These are phyloP conservation scores for Apiosordaria backusii DNA, from an alignment of 495 filamentous ascomycete species.

Conservation along the genomic window DNA sequence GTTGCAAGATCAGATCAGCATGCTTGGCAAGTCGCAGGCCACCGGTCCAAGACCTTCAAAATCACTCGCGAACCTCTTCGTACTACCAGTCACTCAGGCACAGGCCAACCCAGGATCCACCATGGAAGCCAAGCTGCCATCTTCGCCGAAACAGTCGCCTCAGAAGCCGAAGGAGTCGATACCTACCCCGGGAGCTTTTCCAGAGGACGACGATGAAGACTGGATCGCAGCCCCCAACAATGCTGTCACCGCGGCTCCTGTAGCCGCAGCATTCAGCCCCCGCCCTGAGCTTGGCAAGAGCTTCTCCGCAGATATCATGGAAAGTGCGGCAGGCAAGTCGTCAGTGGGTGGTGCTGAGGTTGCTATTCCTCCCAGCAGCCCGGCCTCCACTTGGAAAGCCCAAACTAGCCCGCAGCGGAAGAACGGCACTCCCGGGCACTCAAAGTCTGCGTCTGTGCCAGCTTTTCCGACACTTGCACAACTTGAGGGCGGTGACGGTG, in stretches of 20 bases:
- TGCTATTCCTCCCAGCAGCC: constrained; percentile 37
- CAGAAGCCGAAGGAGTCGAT: constrained; percentile 31
- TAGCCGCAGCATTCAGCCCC: constrained; percentile 40
- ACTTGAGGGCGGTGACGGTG: constrained; percentile 31
- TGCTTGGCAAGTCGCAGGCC: constrained; percentile 78
- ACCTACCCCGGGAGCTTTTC: constrained; percentile 50
- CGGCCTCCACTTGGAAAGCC: constrained; percentile 39
- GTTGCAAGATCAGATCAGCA: constrained; percentile 87
- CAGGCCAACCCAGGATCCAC: constrained; percentile 51
- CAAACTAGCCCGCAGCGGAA: constrained; percentile 35
- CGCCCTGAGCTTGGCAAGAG: constrained; percentile 46
- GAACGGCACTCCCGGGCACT: constrained; percentile 39
- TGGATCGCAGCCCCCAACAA: constrained; percentile 69
- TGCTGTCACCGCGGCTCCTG: constrained; percentile 14
- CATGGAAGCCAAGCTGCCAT: constrained; percentile 29
- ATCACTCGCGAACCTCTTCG: constrained; percentile 54
- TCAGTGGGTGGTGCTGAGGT: constrained; percentile 41
- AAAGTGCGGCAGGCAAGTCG: constrained; percentile 48
- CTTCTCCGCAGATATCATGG: constrained; percentile 57
- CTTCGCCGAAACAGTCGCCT: constrained; percentile 34
- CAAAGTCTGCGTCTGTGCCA: constrained; percentile 54
- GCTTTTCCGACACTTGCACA: constrained; percentile 47
- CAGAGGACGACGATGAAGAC: constrained; percentile 69
- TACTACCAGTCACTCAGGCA: background rate
- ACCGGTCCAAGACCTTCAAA: constrained; percentile 60